phyloP scores from a whole-genome alignment of 2,329 filamentous ascomycete genomes.

The Talaromyces verruculosus region DNA sequence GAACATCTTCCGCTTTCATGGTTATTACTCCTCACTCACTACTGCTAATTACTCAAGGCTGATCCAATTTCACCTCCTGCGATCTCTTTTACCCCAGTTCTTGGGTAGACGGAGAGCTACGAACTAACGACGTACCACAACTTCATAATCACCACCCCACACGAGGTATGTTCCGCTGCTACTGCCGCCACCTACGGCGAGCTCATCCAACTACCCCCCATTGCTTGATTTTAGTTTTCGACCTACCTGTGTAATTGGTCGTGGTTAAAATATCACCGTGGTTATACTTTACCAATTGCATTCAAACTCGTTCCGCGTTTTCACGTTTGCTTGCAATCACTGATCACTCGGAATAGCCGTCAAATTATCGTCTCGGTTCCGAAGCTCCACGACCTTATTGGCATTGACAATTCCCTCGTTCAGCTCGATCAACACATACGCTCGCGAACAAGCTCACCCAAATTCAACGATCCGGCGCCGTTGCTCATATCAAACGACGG shows the following conservation, averaged over 20 bases:
- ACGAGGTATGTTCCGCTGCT: constrained; percentile 8
- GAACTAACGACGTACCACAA: background rate
- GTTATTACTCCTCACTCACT: background rate
- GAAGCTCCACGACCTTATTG: constrained; percentile 1
- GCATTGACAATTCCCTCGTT: background rate
- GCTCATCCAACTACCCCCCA: constrained; percentile 3
- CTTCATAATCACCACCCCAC: constrained; percentile 13
- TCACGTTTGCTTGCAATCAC: background rate
- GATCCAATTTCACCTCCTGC: no score
- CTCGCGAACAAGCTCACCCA: background rate
- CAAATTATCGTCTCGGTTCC: background rate
- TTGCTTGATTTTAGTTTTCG: background rate
- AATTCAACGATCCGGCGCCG: background rate
- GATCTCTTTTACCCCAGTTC: background rate
- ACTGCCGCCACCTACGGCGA: constrained; percentile 6
- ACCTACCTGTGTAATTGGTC: background rate
- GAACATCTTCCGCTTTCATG: background rate
- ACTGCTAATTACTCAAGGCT: background rate
- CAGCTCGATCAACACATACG: background rate
- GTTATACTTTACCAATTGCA: no score
- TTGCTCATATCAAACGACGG: background rate
- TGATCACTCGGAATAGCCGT: background rate
- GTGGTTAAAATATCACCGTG: background rate
- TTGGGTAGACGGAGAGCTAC: background rate
- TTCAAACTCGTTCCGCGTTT: no score